phyloP scores from a whole-genome alignment of 2,329 filamentous ascomycete genomes.

The Calonectria fujianensis region DNA sequence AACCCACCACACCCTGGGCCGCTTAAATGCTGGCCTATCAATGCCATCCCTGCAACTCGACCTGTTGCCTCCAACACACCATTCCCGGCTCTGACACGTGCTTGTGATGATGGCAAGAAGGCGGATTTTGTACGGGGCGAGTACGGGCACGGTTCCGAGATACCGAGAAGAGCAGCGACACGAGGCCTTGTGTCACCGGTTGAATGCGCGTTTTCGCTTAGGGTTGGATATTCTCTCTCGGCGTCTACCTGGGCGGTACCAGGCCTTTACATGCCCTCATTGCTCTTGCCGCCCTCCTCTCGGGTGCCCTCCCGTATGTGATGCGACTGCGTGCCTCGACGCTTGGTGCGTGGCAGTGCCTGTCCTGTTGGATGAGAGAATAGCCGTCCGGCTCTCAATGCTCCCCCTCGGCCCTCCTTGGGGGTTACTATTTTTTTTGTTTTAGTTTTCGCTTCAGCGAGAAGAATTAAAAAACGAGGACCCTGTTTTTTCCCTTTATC shows the following conservation, averaged over 20 bases:
- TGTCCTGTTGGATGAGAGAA: slow-evolving; percentile 8
- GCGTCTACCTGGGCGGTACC: slow-evolving; percentile 11
- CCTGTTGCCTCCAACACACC: slow-evolving; percentile 35
- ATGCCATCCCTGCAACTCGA: slow-evolving; percentile 33
- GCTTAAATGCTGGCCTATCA: slow-evolving; percentile 23
- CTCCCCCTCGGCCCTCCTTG: not conserved
- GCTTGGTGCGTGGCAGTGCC: slow-evolving; percentile 17
- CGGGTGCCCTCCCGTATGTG: slow-evolving; percentile 15
- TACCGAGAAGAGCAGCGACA: slow-evolving; percentile 21
- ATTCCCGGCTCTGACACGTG: slow-evolving; percentile 56
- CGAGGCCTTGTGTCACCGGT: not conserved
- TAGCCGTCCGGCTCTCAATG: not conserved
- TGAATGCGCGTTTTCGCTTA: slow-evolving; percentile 19
- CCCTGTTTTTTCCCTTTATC: slow-evolving; percentile 14
- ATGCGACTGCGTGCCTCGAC: slow-evolving; percentile 20
- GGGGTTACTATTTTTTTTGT: not conserved
- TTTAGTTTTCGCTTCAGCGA: slow-evolving; percentile 1
- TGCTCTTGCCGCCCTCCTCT: slow-evolving; percentile 20
- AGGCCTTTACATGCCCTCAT: not conserved
- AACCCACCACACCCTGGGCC: slow-evolving; percentile 39
- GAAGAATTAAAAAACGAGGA: not conserved
- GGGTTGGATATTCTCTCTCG: not conserved
- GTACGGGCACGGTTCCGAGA: slow-evolving; percentile 18
- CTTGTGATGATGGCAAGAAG: slow-evolving; percentile 40
- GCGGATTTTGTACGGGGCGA: not conserved